phyloP scores from a whole-genome alignment of 441 rosid species.

The Viola pubescens region DNA sequence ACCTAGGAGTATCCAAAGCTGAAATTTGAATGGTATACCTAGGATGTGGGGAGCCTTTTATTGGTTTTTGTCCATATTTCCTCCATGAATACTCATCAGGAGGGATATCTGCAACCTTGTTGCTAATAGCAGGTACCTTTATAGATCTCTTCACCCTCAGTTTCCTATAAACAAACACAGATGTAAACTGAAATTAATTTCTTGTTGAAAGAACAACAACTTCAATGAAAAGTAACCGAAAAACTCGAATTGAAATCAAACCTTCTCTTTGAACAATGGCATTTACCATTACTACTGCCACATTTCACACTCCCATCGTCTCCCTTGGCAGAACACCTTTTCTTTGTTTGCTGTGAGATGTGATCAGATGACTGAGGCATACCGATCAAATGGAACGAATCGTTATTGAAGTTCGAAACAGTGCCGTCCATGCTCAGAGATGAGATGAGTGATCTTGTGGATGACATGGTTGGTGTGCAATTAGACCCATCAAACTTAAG shows the following conservation, averaged over 20 bases:
- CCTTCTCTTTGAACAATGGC: constrained; percentile 74
- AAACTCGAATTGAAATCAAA: constrained; percentile 5
- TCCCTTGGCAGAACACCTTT: constrained; percentile 52
- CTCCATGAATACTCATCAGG: constrained; percentile 73
- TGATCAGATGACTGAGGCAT: constrained; percentile 46
- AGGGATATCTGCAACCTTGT: constrained; percentile 65
- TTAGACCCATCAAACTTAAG: constrained; percentile 52
- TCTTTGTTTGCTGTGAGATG: constrained; percentile 41
- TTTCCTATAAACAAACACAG: constrained; percentile 33
- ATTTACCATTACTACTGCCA: constrained; percentile 36
- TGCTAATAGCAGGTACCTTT: constrained; percentile 65
- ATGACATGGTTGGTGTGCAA: constrained; percentile 53
- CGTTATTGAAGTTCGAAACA: constrained; percentile 42
- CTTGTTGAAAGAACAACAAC: not conserved
- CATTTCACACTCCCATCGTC: constrained; percentile 59
- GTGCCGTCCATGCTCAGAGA: constrained; percentile 60
- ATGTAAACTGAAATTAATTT: not conserved
- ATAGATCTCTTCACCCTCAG: constrained; percentile 57
- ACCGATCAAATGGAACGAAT: constrained; percentile 48
- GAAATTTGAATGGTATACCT: constrained; percentile 28
- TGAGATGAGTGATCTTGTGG: constrained; percentile 50
- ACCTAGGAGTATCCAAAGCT: not conserved
- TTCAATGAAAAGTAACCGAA: not conserved
- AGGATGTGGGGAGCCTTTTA: constrained; percentile 72
- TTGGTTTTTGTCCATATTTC: constrained; percentile 71